Percentiles rank a stretch among this genome's conserved stretches.
Evolutionary conservation across 2,329 filamentous ascomycete species (phyloP).

Genomic region (Venturia aucupariae): DNA sequence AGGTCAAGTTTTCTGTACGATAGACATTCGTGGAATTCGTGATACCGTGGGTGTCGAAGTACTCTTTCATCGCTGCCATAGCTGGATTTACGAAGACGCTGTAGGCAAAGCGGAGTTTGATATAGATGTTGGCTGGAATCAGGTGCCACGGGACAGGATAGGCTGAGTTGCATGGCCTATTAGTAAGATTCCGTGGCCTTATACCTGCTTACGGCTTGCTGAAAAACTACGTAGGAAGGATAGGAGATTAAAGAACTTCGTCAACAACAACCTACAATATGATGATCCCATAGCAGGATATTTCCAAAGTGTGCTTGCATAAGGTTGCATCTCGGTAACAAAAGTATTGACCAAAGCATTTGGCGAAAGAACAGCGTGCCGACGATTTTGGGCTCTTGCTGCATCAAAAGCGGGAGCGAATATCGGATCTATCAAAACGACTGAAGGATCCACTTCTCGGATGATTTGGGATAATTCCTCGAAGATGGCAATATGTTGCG

Average conservation of each 20-base stretch:
- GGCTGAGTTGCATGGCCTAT: constrained; percentile 17
- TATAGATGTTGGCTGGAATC: constrained; percentile 35
- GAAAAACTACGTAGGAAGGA: background rate
- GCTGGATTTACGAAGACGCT: constrained; percentile 18
- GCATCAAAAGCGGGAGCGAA: constrained; percentile 38
- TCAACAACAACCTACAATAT: constrained; percentile 14
- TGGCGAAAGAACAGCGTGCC: constrained; percentile 34
- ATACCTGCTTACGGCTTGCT: constrained; percentile 35
- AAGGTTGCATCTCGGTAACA: constrained; percentile 31
- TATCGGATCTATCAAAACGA: constrained; percentile 30
- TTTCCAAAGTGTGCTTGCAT: constrained; percentile 27
- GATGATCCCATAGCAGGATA: constrained; percentile 28
- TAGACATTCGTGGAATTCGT: constrained; percentile 12
- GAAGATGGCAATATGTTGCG: constrained; percentile 25
- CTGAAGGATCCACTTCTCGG: constrained; percentile 24
- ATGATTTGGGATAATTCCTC: constrained; percentile 21
- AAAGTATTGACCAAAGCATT: constrained; percentile 38
- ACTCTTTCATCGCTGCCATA: constrained; percentile 19
- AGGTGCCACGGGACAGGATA: constrained; percentile 39
- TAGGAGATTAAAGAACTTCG: background rate
- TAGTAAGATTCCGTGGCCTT: background rate
- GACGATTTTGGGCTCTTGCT: constrained; percentile 26
- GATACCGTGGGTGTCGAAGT: constrained; percentile 12
- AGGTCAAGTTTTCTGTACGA: constrained; percentile 1
- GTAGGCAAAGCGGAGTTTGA: constrained; percentile 24